A percentile compares a stretch with the other conserved stretches of the same genome.
These are phyloP conservation scores for Croton setiger DNA, from an alignment of 441 rosid species.

Conservation along the genomic window DNA sequence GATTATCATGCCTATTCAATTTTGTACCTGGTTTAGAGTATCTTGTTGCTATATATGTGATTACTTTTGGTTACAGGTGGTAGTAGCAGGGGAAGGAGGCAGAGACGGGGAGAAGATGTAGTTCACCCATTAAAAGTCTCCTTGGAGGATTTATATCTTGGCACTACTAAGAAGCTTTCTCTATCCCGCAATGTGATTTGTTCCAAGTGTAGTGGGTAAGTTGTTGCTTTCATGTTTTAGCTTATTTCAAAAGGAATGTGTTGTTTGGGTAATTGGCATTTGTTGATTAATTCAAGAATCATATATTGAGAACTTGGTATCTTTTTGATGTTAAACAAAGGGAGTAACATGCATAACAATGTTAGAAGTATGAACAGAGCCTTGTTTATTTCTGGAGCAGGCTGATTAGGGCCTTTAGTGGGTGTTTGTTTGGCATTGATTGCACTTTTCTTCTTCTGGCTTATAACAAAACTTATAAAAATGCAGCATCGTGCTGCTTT, in stretches of 20 bases:
- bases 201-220: constrained; percentile 71
- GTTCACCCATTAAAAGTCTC: constrained; percentile 72
- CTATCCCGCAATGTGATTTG: constrained; percentile 74
- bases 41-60: neutral
- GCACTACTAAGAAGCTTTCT: constrained; percentile 70
- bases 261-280: no score
- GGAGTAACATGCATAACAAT: no score
- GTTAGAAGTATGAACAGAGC: no score
- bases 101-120: constrained; percentile 79
- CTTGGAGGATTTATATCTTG: constrained; percentile 64
- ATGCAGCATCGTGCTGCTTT: no score
- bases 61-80: constrained; percentile 38
- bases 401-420: no score
- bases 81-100: constrained; percentile 67
- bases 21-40: neutral
- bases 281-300: no score
- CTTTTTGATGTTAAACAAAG: no score
- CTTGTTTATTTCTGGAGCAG: no score
- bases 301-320: no score
- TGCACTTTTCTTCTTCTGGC: no score
- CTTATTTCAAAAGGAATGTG: neutral
- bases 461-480: no score
- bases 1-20: neutral
- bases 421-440: no score
- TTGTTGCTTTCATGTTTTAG: neutral